Evolutionary conservation across 768 basidiomycete species (phyloP), one percentile per base, ranked within the genome.

Genomic region (Tylopilus vinaceipallidus): DNA sequence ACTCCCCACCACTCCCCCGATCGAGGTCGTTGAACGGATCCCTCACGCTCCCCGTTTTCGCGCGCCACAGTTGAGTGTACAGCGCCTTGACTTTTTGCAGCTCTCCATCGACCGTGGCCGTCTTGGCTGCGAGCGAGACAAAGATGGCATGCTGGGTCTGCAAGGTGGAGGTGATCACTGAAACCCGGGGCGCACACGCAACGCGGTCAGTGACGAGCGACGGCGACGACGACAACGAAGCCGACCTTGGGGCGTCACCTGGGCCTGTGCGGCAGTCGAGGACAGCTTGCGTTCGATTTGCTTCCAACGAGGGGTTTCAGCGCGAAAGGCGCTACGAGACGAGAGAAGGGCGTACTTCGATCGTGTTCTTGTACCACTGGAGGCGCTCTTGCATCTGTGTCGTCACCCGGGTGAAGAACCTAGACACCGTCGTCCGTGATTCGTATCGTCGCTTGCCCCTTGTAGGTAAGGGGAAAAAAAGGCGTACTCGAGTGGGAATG

Each of bases 91-190:
- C 78, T 69, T 84, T 86, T 61, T 89, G 84, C 22, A 92, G 64
- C 57, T 91, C 87, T 2, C 78, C 76, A 50, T 92, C 84, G 2
- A 90, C 69, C 3, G 81, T 73, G 16, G 90, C 88, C 3, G 86
- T 87, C 66, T 83, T 88, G 53, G 77, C 80, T 7, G 90, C 91
- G 20, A 93, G 78, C 4, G 86, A 75, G 22, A 91, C 76, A 66
- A 91, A 91, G 6, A 81, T 84, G 17, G 79, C 73, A 55, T 93
- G 84, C 64, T 93, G 90, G 5, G 86, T 84, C 63, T 90, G 86
- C 29, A 93, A 74, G 6, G 89, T 87, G 3, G 87, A 75, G 6
- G 86, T 72, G 49, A 92, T 87, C 38, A 78, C 89, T 90, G 44
- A 47, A 26, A 51, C 49, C n/a, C n/a, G n/a, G n/a, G n/a, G n/a